phyloP scores from a whole-genome alignment of 306 rosid genomes.

The Gastrolobium bilobum region DNA sequence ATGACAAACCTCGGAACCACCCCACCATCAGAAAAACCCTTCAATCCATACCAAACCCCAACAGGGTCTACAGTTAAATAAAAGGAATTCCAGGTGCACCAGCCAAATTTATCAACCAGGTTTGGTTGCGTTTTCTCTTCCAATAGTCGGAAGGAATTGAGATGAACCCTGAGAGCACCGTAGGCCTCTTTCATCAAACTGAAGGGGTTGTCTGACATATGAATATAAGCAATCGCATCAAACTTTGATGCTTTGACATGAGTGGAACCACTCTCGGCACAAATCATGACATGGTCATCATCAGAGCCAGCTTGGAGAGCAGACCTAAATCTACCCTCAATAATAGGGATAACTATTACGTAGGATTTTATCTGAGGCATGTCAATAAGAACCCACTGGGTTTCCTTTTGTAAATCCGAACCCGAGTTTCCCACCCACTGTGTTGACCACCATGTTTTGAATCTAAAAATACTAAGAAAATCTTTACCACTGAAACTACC shows the following conservation, averaged over 20 bases:
- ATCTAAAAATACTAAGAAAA: constrained; percentile 80
- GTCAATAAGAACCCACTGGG: constrained; percentile 82
- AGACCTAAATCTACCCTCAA: constrained; percentile 77
- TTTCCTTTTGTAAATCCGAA: constrained; percentile 85
- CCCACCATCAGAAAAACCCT: constrained; percentile 69
- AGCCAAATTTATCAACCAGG: constrained; percentile 78
- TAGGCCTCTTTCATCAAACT: constrained; percentile 81
- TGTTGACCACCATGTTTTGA: constrained; percentile 98
- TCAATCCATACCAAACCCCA: constrained; percentile 74
- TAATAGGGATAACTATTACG: constrained; percentile 69
- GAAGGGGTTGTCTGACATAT: constrained; percentile 78
- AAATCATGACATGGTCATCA: constrained; percentile 61
- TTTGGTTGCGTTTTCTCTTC: constrained; percentile 78
- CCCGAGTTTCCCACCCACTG: constrained; percentile 92
- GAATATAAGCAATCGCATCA: constrained; percentile 69
- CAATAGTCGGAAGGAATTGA: constrained; percentile 70
- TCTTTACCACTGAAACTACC: constrained; percentile 69
- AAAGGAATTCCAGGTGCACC: constrained; percentile 98
- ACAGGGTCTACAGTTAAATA: constrained; percentile 75
- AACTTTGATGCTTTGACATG: constrained; percentile 62
- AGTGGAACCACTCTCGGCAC: constrained; percentile 85
- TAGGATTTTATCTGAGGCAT: constrained; percentile 77
- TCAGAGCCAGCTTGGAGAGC: constrained; percentile 77
- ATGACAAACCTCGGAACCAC: constrained; percentile 76
- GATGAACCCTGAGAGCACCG: constrained; percentile 75